These are phyloP conservation scores for Dothidotthia symphoricarpi DNA, from an alignment of 2,329 filamentous ascomycete species.

Conservation along the genomic window DNA sequence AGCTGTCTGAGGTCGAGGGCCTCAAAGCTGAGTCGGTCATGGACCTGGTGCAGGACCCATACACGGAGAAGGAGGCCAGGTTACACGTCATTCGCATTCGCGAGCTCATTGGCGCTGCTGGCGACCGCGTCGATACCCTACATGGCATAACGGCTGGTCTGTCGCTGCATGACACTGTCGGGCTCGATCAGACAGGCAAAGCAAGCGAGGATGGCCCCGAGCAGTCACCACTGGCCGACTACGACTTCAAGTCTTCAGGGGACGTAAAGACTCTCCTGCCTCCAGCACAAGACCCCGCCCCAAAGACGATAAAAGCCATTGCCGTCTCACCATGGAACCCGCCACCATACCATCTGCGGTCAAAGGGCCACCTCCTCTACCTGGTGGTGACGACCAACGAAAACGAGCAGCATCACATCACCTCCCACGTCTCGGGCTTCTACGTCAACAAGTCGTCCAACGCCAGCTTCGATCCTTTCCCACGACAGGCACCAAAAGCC, in stretches of 20 bases:
- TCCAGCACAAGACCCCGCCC: conserved; percentile 61
- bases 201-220: conserved; percentile 33
- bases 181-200: conserved; percentile 40
- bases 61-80: conserved; percentile 96
- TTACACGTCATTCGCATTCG: conserved; percentile 89
- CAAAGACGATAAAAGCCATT: conserved; percentile 88
- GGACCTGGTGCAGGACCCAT: conserved; percentile 84
- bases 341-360: conserved; percentile 83
- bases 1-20: conserved; percentile 83
- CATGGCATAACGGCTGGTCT: conserved; percentile 82
- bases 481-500: conserved; percentile 74
- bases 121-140: conserved; percentile 80
- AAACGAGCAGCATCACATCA: conserved; percentile 92
- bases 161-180: conserved; percentile 82
- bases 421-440: conserved; percentile 89
- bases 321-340: conserved; percentile 95
- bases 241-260: conserved; percentile 71
- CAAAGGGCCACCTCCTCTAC: conserved; percentile 91
- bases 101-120: conserved; percentile 89
- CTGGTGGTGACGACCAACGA: conserved; percentile 86
- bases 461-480: conserved; percentile 88
- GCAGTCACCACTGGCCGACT: conserved; percentile 57
- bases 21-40: conserved; percentile 76
- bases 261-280: conserved; percentile 72
- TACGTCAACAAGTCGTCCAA: conserved; percentile 97